These are phyloP conservation scores for Epichloe gansuensis DNA, from an alignment of 2,329 filamentous ascomycete species.

Conservation along the genomic window DNA sequence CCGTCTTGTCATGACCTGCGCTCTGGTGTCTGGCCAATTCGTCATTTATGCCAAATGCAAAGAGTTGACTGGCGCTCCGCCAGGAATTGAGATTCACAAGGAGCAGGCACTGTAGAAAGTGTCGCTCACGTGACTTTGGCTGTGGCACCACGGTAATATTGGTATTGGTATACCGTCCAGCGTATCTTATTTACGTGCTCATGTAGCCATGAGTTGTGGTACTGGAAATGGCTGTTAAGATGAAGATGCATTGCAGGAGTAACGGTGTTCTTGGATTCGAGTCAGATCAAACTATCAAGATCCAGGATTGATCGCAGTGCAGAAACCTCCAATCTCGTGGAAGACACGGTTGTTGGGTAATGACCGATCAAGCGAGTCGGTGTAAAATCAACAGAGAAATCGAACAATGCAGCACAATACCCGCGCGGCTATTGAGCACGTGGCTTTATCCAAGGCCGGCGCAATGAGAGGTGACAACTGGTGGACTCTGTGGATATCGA, in stretches of 20 bases:
- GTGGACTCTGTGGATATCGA: neutral
- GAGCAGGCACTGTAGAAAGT: conserved; percentile 21
- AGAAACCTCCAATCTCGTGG: too few relatives aligned
- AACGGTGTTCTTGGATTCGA: too few relatives aligned
- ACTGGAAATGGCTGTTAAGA: neutral
- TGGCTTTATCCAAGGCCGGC: neutral
- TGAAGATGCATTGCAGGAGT: too few relatives aligned
- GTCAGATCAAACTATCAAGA: too few relatives aligned
- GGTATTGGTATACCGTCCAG: neutral
- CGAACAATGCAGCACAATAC: neutral
- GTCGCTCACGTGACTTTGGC: neutral
- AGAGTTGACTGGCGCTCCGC: conserved; percentile 36
- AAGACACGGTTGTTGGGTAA: too few relatives aligned
- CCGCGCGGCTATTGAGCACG: neutral
- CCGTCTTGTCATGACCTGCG: conserved; percentile 41
- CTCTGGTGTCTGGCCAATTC: conserved; percentile 39
- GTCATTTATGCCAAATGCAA: conserved; percentile 46
- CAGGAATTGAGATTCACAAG: conserved; percentile 41
- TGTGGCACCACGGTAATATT: neutral
- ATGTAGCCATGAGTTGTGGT: neutral
- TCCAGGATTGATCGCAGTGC: too few relatives aligned
- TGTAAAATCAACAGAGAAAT: too few relatives aligned
- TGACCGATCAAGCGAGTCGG: too few relatives aligned
- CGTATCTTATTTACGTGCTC: neutral
- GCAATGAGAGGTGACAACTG: neutral